Evolutionary conservation across 768 basidiomycete species (phyloP).

Genomic region (Lactarius deliciosus): DNA sequence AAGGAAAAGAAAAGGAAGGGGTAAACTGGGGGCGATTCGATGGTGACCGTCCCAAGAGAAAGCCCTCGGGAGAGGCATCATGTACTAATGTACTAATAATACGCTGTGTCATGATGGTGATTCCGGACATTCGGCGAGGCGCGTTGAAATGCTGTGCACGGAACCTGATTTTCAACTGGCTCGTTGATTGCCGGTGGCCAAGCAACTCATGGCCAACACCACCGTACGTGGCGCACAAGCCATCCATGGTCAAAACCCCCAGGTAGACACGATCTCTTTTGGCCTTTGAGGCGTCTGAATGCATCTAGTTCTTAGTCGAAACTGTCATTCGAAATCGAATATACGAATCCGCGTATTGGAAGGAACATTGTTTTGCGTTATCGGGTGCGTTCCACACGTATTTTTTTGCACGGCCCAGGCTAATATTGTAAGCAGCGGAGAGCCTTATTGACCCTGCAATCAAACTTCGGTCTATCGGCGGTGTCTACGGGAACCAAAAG

Average conservation of each 20-base stretch:
- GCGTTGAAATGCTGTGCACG: too few relatives aligned
- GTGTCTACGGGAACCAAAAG: conserved; percentile 92
- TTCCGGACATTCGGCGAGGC: conserved; percentile 23
- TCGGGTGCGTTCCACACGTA: conserved; percentile 57
- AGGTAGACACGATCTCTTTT: conserved; percentile 50
- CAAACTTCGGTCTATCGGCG: conserved; percentile 78
- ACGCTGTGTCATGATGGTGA: conserved; percentile 1
- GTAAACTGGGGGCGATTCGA: background rate
- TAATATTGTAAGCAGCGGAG: conserved; percentile 57
- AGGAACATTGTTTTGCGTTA: conserved; percentile 97
- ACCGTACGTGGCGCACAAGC: conserved; percentile 83
- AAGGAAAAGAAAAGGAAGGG: conserved; percentile 7
- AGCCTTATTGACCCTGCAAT: conserved; percentile 92
- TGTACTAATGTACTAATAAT: background rate
- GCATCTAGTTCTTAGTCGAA: conserved; percentile 81
- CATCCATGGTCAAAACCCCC: conserved; percentile 97
- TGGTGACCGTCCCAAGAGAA: conserved; percentile 4
- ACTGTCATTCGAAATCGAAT: conserved; percentile 95
- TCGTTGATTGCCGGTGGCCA: background rate
- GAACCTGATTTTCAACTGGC: too few relatives aligned
- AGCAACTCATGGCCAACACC: conserved; percentile 77
- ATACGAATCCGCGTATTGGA: conserved; percentile 95
- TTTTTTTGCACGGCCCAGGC: background rate
- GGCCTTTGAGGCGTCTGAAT: conserved; percentile 31
- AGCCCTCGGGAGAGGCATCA: background rate